Conservation (phyloP, 108 stramenopile genomes). For the Seminavis robusta region DNA sequence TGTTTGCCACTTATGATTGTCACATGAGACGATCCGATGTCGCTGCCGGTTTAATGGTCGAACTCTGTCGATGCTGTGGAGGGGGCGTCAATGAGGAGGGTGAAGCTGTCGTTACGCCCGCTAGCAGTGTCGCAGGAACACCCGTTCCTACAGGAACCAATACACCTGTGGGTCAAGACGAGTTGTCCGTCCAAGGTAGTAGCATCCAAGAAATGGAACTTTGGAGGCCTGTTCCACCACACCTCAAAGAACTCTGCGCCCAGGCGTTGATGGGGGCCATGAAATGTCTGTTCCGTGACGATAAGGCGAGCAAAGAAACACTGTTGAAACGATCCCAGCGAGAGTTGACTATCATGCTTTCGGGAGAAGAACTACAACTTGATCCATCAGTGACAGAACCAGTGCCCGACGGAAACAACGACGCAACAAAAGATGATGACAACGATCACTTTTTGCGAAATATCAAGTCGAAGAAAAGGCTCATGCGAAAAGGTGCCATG, state of each 20-base stretch:
- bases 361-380: neutral
- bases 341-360: slow-evolving; percentile 24
- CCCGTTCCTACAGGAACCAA: neutral
- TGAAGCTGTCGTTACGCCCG: slow-evolving; percentile 22
- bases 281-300: slow-evolving; percentile 59
- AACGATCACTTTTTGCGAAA: slow-evolving; percentile 37
- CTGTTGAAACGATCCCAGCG: slow-evolving; percentile 23
- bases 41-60: slow-evolving; percentile 66
- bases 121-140: neutral
- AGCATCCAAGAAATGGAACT: no score
- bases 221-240: slow-evolving; percentile 68
- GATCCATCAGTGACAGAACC: neutral
- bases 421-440: neutral
- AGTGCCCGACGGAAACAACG: neutral
- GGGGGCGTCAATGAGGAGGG: slow-evolving; percentile 73
- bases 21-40: slow-evolving; percentile 71
- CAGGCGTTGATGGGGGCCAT: slow-evolving; percentile 70
- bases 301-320: slow-evolving; percentile 35
- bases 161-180: neutral
- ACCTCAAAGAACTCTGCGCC: slow-evolving; percentile 79
- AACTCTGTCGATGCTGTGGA: slow-evolving; percentile 79
- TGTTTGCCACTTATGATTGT: slow-evolving; percentile 82
- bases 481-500: slow-evolving; percentile 63
- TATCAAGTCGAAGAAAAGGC: slow-evolving; percentile 64
- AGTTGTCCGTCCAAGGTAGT: no score